phyloP scores from a whole-genome alignment of 495 filamentous ascomycete species.

The Tuber magnatum region DNA sequence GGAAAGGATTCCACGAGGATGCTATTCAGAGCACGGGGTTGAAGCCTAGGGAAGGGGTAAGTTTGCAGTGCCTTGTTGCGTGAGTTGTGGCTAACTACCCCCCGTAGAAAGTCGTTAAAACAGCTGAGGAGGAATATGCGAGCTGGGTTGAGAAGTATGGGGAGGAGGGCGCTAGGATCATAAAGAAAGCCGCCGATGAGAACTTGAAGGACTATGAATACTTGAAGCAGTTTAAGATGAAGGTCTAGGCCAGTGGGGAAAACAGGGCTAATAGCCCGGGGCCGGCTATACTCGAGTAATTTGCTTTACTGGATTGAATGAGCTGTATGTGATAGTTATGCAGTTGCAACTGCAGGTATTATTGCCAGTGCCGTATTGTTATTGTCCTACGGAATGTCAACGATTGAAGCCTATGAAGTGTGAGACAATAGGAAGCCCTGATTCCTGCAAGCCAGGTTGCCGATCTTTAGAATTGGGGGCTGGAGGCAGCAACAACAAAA shows the following conservation, averaged over 20 bases:
- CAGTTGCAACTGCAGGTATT: neutral
- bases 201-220: constrained; percentile 86
- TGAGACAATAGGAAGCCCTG: neutral
- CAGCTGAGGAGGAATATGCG: constrained; percentile 62
- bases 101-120: constrained; percentile 54
- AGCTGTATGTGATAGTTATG: neutral
- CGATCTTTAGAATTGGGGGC: neutral
- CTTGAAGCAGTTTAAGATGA: constrained; percentile 79
- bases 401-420: neutral
- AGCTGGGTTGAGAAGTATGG: constrained; percentile 83
- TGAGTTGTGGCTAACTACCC: constrained; percentile 33
- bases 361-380: neutral
- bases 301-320: neutral
- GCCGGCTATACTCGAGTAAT: neutral
- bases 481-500: neutral
- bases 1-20: constrained; percentile 94
- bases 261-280: neutral
- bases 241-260: constrained; percentile 44
- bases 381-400: neutral
- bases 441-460: neutral
- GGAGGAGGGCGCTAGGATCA: constrained; percentile 63
- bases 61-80: constrained; percentile 39
- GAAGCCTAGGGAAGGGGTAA: constrained; percentile 64
- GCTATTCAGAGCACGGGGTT: constrained; percentile 71
- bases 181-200: constrained; percentile 66